Base-by-base conservation (phyloP, 2,329 filamentous ascomycete genomes). In the Apiospora koreana region DNA sequence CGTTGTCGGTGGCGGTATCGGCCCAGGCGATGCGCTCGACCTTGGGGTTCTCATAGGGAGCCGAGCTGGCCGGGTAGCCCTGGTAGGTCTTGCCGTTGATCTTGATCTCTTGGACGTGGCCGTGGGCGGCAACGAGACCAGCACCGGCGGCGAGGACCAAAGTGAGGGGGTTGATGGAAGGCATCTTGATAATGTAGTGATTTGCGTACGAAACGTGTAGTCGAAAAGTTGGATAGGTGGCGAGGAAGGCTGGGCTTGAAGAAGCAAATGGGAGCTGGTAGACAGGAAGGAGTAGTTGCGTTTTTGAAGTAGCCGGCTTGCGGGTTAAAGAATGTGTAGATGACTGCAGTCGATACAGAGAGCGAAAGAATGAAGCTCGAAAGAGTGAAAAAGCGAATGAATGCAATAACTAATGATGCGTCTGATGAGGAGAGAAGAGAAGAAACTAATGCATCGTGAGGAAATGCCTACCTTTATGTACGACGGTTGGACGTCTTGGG, bases 1-100 rank as follows among this genome's bases (percentile, higher is more conserved):
- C 79, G 68, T 79, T 80, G 73, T 76, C 73, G 16, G 69, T 73
- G 72, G 83, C 81, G 64, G 76, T 77, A 43, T 77, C 76, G n/a
- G 73, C 74, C 80, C 79, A 81, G 23, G 75, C 78, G 68, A 80
- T 74, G 46, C 72, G 72, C 62, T 72, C 74, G 54, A 77, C 77
- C 43, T 48, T 54, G 43, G 66, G 68, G 41, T 68, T 46, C 71
- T 74, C 68, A 67, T 76, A 76, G 58, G 75, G 73, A 35, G 70
- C 75, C 7, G 62, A 69, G 65, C 72, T 74, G 43, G 74, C 71
- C 31, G 62, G 42, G 70, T 72, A 74, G n/a, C 73, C 73, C 28
- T 43, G 12, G 69, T 72, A 76, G 4, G 68, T 65, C 21, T 65
- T 68, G 38, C 72, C 73, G 43, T 70, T 74, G 66, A 79, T 74